These are phyloP conservation scores for Circinella minor DNA, from an alignment of 371 early-diverging fungal species.

Conservation along the genomic window DNA sequence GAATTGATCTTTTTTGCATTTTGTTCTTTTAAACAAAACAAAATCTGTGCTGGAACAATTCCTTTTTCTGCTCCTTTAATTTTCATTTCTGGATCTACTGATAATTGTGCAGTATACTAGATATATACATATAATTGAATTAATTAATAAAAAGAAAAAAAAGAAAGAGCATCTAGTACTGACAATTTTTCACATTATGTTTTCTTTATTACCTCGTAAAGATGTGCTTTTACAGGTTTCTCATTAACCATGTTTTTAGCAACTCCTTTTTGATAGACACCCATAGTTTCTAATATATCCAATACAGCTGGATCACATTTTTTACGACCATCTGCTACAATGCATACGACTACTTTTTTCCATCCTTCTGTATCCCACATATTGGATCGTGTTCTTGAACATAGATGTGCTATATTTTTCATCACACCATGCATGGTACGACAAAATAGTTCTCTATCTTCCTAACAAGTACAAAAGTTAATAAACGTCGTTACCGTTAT, in stretches of 20 bases:
- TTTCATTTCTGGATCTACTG: slow-evolving; percentile 75
- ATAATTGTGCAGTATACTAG: slow-evolving; percentile 87
- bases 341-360: slow-evolving; percentile 84
- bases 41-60: slow-evolving; percentile 79
- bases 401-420: slow-evolving; percentile 81
- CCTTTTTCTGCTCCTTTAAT: slow-evolving; percentile 74
- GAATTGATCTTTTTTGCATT: slow-evolving; percentile 84
- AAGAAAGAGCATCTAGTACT: too few relatives aligned
- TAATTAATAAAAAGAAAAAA: background rate
- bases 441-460: slow-evolving; percentile 66
- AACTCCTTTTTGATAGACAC: slow-evolving; percentile 76
- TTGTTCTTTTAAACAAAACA: slow-evolving; percentile 82
- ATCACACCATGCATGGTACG: slow-evolving; percentile 80
- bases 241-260: slow-evolving; percentile 64
- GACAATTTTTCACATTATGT: background rate
- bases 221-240: slow-evolving; percentile 69
- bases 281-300: slow-evolving; percentile 66
- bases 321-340: slow-evolving; percentile 85
- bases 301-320: slow-evolving; percentile 66
- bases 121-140: background rate
- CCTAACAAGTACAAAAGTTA: slow-evolving; percentile 32
- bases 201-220: slow-evolving; percentile 67
- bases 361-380: slow-evolving; percentile 80
- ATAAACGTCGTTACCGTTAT: background rate
- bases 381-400: slow-evolving; percentile 60